Conservation (phyloP, 2,329 filamentous ascomycete genomes). For the Juglanconis sp. region DNA sequence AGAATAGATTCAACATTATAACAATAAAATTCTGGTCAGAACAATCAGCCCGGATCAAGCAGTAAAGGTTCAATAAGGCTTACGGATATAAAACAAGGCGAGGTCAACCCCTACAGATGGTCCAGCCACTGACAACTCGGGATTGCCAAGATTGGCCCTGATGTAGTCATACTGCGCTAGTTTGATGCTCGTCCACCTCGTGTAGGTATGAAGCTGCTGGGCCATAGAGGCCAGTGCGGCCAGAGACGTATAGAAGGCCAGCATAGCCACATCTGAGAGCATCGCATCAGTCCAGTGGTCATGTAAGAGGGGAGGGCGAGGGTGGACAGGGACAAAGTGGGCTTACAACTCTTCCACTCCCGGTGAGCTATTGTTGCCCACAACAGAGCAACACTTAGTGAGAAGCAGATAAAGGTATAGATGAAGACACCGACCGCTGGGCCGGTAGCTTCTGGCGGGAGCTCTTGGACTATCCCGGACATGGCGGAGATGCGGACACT, state of each 20-base stretch:
- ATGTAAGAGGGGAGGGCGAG: not conserved
- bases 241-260: slow-evolving; percentile 35
- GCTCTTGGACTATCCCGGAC: slow-evolving; percentile 10
- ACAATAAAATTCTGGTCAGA: slow-evolving; percentile 45
- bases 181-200: slow-evolving; percentile 38
- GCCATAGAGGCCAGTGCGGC: slow-evolving; percentile 35
- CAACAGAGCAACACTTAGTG: slow-evolving; percentile 7
- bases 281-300: slow-evolving; percentile 6
- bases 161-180: slow-evolving; percentile 35
- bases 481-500: slow-evolving; percentile 4
- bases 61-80: slow-evolving; percentile 18
- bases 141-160: slow-evolving; percentile 31
- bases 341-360: slow-evolving; percentile 41
- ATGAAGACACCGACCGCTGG: slow-evolving; percentile 13
- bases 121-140: slow-evolving; percentile 41
- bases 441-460: slow-evolving; percentile 12
- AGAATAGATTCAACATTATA: slow-evolving; percentile 49
- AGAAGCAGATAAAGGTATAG: slow-evolving; percentile 14
- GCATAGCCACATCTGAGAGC: slow-evolving; percentile 36
- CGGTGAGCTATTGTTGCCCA: slow-evolving; percentile 15
- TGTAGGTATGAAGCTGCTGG: slow-evolving; percentile 41
- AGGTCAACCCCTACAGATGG: slow-evolving; percentile 39
- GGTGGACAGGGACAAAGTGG: not conserved
- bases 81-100: slow-evolving; percentile 47
- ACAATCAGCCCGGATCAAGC: not conserved